Evolutionary conservation across 192 early-diverging fungal genomes (phyloP).

Genomic region (Nowakowskiella sp.): DNA sequence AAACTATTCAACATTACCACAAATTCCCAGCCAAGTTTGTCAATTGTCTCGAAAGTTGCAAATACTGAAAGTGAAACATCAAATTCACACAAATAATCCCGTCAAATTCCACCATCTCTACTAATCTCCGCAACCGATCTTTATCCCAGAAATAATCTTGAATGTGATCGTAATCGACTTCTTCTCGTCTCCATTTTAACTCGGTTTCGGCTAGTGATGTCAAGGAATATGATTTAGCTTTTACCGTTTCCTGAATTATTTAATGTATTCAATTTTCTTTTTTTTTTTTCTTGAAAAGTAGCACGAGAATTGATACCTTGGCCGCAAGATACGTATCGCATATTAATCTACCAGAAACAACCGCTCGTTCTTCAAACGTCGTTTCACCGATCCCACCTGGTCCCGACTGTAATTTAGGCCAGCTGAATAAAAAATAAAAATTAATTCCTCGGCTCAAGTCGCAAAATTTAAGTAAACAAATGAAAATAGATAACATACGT

Average conservation of each 20-base stretch:
- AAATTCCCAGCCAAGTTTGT: slow-evolving; percentile 91
- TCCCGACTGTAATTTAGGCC: slow-evolving; percentile 77
- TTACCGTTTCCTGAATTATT: slow-evolving; percentile 54
- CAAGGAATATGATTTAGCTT: slow-evolving; percentile 77
- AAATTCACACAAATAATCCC: slow-evolving; percentile 67
- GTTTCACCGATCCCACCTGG: slow-evolving; percentile 75
- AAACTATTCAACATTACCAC: slow-evolving; percentile 49
- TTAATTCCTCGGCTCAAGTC: not conserved
- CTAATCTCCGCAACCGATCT: slow-evolving; percentile 53
- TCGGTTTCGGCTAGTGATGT: slow-evolving; percentile 67
- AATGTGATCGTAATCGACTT: slow-evolving; percentile 76
- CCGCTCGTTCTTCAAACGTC: slow-evolving; percentile 62
- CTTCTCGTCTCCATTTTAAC: slow-evolving; percentile 68
- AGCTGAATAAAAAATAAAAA: slow-evolving; percentile 30
- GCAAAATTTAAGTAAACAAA: slow-evolving; percentile 2
- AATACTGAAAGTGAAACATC: slow-evolving; percentile 81
- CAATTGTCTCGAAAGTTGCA: slow-evolving; percentile 87
- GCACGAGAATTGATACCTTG: slow-evolving; percentile 37
- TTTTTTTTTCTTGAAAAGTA: slow-evolving; percentile 5
- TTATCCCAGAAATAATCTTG: slow-evolving; percentile 58
- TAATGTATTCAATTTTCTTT: not conserved
- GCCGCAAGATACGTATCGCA: slow-evolving; percentile 89
- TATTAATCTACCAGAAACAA: slow-evolving; percentile 77
- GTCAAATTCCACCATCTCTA: slow-evolving; percentile 78
- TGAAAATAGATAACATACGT: slow-evolving; percentile 32